Conservation (phyloP, 306 rosid genomes). For the Gynostemma pentaphyllum region DNA sequence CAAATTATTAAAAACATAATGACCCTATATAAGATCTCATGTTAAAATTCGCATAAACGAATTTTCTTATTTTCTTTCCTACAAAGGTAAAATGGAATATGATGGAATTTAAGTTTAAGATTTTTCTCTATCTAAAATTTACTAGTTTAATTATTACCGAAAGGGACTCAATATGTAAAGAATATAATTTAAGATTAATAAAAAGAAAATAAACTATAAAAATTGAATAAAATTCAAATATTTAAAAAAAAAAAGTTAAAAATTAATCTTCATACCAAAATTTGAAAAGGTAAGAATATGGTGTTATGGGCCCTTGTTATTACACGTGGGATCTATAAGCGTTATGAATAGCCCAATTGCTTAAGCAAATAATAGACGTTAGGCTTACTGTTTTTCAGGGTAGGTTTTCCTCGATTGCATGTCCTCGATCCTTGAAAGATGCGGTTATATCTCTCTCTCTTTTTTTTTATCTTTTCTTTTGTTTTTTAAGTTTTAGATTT, state of each 20-base stretch:
- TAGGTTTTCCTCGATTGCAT: background rate
- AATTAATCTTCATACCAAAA: background rate
- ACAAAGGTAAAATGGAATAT: too few relatives aligned
- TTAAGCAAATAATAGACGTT: background rate
- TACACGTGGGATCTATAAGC: background rate
- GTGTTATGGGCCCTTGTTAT: background rate
- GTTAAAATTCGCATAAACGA: too few relatives aligned
- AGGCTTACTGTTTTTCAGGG: background rate
- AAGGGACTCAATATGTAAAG: too few relatives aligned
- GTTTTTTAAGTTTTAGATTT: too few relatives aligned
- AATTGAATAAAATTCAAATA: background rate
- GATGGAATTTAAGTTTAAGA: too few relatives aligned
- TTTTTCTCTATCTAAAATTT: too few relatives aligned
- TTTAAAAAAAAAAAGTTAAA: background rate
- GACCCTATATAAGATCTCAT: too few relatives aligned
- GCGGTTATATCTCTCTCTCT: background rate
- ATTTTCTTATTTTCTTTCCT: too few relatives aligned
- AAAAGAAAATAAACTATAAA: background rate
- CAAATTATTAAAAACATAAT: too few relatives aligned
- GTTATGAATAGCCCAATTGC: background rate
- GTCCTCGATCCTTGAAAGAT: slow-evolving; percentile 2
- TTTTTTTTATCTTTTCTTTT: too few relatives aligned
- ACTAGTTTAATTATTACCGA: too few relatives aligned
- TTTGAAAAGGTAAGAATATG: background rate
- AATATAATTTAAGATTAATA: background rate